Percentiles rank a stretch among this genome's conserved stretches.
These are phyloP conservation scores for Allantophomopsis lycopodina DNA, from an alignment of 2,329 filamentous ascomycete species.

Conservation along the genomic window DNA sequence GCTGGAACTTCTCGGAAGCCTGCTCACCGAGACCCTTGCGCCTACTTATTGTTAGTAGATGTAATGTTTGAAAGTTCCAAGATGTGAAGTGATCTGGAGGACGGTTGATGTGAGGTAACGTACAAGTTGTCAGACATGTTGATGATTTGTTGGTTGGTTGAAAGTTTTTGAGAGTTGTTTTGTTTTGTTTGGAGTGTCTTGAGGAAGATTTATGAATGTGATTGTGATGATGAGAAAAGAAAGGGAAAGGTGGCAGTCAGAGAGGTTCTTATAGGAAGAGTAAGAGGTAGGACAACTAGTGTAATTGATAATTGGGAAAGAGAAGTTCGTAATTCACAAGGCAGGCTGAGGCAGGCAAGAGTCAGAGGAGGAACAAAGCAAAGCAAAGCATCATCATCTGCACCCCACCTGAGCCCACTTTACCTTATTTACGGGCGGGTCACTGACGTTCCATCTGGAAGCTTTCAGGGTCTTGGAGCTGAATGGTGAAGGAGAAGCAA, in stretches of 20 bases:
- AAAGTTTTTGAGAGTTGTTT: background rate
- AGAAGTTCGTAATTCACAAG: no score
- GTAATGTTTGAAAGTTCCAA: background rate
- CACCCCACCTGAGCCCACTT: no score
- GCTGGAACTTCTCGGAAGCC: conserved; percentile 32
- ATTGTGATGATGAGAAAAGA: background rate
- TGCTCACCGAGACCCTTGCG: conserved; percentile 36
- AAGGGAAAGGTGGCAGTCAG: background rate
- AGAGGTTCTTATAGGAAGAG: background rate
- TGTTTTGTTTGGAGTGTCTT: background rate
- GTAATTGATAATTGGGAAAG: no score
- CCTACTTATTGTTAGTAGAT: conserved; percentile 9
- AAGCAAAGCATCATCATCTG: no score
- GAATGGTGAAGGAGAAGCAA: no score
- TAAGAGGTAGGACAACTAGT: no score
- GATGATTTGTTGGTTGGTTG: background rate
- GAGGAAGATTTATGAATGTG: background rate
- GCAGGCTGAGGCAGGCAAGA: no score
- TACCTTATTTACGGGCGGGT: no score
- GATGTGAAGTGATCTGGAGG: background rate
- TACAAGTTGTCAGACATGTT: background rate
- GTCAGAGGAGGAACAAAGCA: no score
- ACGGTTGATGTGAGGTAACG: background rate
- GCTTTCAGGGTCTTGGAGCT: no score
- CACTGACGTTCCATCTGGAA: no score